A percentile compares a stretch with the other conserved stretches of the same genome.
Evolutionary conservation across 2,329 filamentous ascomycete species (phyloP).

Genomic region (Zelopaecilomyces penicillatus): DNA sequence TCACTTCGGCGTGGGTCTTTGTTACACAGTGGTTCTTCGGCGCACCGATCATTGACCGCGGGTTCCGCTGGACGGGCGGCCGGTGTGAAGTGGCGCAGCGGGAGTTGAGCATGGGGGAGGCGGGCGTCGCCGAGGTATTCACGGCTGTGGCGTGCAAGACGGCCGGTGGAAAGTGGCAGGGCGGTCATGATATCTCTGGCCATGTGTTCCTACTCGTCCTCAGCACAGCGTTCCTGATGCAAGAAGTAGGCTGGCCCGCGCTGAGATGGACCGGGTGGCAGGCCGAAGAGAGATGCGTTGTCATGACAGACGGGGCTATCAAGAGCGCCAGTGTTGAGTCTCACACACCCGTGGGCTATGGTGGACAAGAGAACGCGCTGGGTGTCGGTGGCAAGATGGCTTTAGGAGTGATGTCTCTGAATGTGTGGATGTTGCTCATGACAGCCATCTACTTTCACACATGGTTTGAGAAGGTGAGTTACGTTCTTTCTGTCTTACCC

Average conservation of each 20-base stretch:
- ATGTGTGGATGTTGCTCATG: conserved; percentile 96
- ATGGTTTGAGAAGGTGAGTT: conserved; percentile 85
- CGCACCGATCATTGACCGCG: conserved; percentile 78
- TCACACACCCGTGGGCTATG: conserved; percentile 16
- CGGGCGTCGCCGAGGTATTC: conserved; percentile 44
- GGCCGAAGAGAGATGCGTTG: conserved; percentile 56
- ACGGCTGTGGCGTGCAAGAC: conserved; percentile 76
- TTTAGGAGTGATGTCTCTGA: conserved; percentile 57
- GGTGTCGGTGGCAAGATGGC: conserved; percentile 48
- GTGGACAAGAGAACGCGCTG: conserved; percentile 21
- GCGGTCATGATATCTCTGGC: conserved; percentile 94
- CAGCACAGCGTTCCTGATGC: conserved; percentile 69
- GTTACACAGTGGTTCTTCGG: conserved; percentile 98
- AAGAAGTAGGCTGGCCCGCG: conserved; percentile 64
- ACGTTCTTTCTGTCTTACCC: neutral
- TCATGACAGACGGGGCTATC: conserved; percentile 57
- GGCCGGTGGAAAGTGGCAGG: conserved; percentile 74
- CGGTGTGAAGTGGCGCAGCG: conserved; percentile 58
- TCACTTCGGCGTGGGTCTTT: conserved; percentile 73
- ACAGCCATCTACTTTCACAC: conserved; percentile 98
- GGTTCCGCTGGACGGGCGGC: conserved; percentile 82
- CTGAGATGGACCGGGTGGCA: conserved; percentile 30
- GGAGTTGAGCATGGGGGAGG: conserved; percentile 37
- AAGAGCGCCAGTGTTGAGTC: conserved; percentile 48
- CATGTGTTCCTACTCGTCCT: conserved; percentile 90